Evolutionary conservation across 768 basidiomycete genomes (phyloP).

Genomic region (Fistulinella prunicolor): DNA sequence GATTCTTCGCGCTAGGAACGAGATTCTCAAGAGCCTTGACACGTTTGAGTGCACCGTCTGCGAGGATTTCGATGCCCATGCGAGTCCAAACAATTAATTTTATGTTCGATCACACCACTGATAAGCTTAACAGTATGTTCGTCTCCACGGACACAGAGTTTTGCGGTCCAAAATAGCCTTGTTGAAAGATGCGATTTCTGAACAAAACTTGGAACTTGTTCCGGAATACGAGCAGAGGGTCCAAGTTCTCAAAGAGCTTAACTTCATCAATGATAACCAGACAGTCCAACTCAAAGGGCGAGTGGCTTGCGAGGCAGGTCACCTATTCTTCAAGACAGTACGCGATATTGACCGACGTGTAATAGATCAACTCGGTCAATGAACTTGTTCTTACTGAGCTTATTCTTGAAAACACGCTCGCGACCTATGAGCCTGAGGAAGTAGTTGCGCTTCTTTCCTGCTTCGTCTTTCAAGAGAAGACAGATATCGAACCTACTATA

Average conservation of each 20-base stretch:
- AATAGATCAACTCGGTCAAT: constrained; percentile 95
- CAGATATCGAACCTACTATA: constrained; percentile 81
- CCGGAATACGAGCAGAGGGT: constrained; percentile 97
- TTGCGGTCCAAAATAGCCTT: constrained; percentile 70
- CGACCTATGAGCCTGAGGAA: constrained; percentile 89
- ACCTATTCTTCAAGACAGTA: not conserved
- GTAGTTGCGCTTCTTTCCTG: constrained; percentile 94
- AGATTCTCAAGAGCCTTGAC: constrained; percentile 42
- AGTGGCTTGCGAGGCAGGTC: constrained; percentile 90
- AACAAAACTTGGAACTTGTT: constrained; percentile 93
- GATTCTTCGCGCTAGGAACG: constrained; percentile 56
- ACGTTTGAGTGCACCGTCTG: constrained; percentile 55
- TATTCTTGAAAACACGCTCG: constrained; percentile 92
- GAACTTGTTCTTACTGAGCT: constrained; percentile 96
- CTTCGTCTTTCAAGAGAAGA: constrained; percentile 99
- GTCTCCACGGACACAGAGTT: constrained; percentile 71
- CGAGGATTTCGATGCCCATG: constrained; percentile 70
- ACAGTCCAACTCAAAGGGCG: constrained; percentile 95
- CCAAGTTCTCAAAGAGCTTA: constrained; percentile 83
- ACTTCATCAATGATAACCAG: constrained; percentile 93
- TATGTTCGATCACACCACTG: constrained; percentile 3
- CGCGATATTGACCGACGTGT: constrained; percentile 1
- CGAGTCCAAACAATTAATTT: constrained; percentile 37
- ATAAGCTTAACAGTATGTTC: constrained; percentile 56
- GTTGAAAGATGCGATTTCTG: constrained; percentile 85